Conservation (phyloP, 2,329 filamentous ascomycete genomes). For the Apiospora arundinis region DNA sequence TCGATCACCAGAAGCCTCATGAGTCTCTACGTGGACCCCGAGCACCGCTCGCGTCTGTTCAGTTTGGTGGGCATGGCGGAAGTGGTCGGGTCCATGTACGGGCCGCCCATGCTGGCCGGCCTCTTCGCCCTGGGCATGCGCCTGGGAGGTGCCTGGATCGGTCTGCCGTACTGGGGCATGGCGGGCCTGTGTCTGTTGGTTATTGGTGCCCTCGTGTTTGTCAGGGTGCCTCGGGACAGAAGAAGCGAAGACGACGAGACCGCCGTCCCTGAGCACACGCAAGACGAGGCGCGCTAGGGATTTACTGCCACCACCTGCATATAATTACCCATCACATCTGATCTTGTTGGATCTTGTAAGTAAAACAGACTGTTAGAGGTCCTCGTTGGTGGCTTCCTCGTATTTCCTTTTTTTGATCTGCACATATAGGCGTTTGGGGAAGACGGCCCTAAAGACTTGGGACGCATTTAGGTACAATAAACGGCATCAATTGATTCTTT, state of each 20-base stretch:
- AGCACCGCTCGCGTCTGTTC: conserved; percentile 40
- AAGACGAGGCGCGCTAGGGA: neutral
- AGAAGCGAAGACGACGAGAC: neutral
- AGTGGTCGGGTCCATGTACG: conserved; percentile 37
- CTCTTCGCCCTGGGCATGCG: conserved; percentile 41
- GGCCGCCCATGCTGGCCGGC: conserved; percentile 37
- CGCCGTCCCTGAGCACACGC: neutral
- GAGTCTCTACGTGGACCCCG: conserved; percentile 39
- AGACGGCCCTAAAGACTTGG: neutral
- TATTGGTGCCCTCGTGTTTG: conserved; percentile 18
- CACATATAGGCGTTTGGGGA: neutral
- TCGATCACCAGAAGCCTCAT: conserved; percentile 39
- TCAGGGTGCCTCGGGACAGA: conserved; percentile 23
- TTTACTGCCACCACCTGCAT: neutral
- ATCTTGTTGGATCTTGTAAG: neutral
- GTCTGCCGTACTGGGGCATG: conserved; percentile 39
- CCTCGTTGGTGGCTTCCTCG: neutral
- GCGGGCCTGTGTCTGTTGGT: conserved; percentile 26
- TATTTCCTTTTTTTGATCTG: too few species aligned
- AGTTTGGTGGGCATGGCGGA: conserved; percentile 40
- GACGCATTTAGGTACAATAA: neutral
- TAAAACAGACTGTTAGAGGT: too few species aligned
- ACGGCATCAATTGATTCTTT: neutral
- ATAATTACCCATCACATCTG: neutral
- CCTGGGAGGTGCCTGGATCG: conserved; percentile 37